Percentiles rank a stretch among this genome's conserved stretches.
Evolutionary conservation across 768 basidiomycete species (phyloP).

Genomic region (Paxillus rubicundulus): DNA sequence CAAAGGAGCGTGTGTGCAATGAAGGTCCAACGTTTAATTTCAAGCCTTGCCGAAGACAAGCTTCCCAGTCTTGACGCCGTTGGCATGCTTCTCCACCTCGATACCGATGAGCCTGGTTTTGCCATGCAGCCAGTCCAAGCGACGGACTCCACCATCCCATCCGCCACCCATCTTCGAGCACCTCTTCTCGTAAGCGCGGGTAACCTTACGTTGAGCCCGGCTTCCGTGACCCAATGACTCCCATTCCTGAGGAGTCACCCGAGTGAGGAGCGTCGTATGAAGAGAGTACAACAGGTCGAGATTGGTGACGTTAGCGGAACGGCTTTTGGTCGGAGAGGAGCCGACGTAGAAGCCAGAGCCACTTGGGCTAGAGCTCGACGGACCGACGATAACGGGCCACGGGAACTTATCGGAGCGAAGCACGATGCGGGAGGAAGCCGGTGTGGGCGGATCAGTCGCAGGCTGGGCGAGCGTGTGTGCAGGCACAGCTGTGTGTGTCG

Average conservation of each 20-base stretch:
- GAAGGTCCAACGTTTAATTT: conserved; percentile 4
- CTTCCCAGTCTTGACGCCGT: conserved; percentile 41
- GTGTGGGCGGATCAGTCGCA: conserved; percentile 59
- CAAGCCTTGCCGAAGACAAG: conserved; percentile 47
- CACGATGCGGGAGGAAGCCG: conserved; percentile 44
- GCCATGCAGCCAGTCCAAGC: conserved; percentile 64
- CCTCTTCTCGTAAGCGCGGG: conserved; percentile 60
- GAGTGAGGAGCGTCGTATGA: conserved; percentile 51
- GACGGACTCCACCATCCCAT: conserved; percentile 66
- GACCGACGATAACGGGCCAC: conserved; percentile 55
- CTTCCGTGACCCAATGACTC: conserved; percentile 53
- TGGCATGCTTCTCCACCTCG: conserved; percentile 49
- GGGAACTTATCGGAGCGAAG: conserved; percentile 58
- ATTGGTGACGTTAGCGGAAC: conserved; percentile 48
- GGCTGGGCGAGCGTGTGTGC: conserved; percentile 56
- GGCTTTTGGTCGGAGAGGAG: conserved; percentile 16
- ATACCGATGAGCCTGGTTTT: conserved; percentile 61
- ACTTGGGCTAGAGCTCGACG: conserved; percentile 28
- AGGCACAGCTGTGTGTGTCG: conserved; percentile 52
- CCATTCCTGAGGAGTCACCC: conserved; percentile 68
- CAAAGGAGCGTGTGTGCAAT: conserved; percentile 6
- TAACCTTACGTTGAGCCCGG: conserved; percentile 55
- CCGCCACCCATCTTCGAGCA: conserved; percentile 63
- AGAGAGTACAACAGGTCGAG: conserved; percentile 61
- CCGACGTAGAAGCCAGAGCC: conserved; percentile 28